These are phyloP conservation scores for Aureobasidium sp. DNA, from an alignment of 2,329 filamentous ascomycete species.

Conservation along the genomic window DNA sequence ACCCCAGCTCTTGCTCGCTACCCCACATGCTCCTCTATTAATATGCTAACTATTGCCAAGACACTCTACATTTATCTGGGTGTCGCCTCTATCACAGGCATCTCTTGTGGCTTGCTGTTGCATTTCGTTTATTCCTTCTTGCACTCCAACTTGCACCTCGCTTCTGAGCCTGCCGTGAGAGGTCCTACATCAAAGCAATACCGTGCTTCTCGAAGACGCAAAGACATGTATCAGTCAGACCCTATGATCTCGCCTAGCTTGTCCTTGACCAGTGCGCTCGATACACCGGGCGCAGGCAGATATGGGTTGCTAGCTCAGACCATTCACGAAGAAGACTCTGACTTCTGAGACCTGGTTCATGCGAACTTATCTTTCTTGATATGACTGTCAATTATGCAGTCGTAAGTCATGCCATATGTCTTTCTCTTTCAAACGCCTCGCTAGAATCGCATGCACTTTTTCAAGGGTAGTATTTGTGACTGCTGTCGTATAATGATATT, in stretches of 20 bases:
- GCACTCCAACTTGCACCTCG: constrained; percentile 18
- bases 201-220: constrained; percentile 22
- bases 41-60: constrained; percentile 25
- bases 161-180: constrained; percentile 11
- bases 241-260: constrained; percentile 14
- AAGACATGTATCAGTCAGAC: constrained; percentile 7
- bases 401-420: constrained; percentile 1
- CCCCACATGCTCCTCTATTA: constrained; percentile 15
- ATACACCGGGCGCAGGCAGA: constrained; percentile 27
- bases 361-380: neutral
- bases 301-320: constrained; percentile 53
- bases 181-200: constrained; percentile 24
- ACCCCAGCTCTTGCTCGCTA: neutral
- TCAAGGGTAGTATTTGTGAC: too few relatives aligned
- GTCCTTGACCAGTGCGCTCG: constrained; percentile 19
- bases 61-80: constrained; percentile 51
- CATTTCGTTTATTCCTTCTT: constrained; percentile 50
- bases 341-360: constrained; percentile 28
- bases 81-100: constrained; percentile 59
- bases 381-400: neutral
- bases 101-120: constrained; percentile 52
- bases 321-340: constrained; percentile 60
- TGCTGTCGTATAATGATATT: too few relatives aligned
- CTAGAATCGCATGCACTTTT: neutral
- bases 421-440: constrained; percentile 10